A percentile compares a stretch with the other conserved stretches of the same genome.
Conservation (phyloP, 371 early-diverging fungal genomes). For the Apophysomyces elegans region DNA sequence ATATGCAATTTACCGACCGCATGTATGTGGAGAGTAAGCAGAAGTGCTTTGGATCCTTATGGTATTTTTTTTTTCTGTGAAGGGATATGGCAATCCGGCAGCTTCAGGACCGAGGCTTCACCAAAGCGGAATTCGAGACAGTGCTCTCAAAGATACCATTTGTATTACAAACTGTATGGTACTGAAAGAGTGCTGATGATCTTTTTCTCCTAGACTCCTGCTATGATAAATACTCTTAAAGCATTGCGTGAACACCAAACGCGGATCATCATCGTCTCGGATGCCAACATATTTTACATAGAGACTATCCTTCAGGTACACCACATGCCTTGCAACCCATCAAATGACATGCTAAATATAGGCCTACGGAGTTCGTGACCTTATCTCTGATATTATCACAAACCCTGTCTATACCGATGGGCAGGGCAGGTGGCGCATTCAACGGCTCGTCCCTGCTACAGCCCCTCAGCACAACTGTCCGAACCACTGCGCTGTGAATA, state of each 20-base stretch:
- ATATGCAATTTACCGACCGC: conserved; percentile 74
- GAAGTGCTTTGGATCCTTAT: not conserved
- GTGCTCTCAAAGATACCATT: conserved; percentile 60
- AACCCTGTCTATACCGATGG: conserved; percentile 69
- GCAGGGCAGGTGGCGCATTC: conserved; percentile 56
- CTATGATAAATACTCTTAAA: conserved; percentile 56
- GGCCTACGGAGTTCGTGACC: conserved; percentile 59
- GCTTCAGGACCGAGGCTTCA: conserved; percentile 58
- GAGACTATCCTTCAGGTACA: conserved; percentile 67
- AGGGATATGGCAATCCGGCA: conserved; percentile 58
- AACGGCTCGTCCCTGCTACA: conserved; percentile 48
- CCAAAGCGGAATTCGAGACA: conserved; percentile 51
- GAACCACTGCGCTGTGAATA: conserved; percentile 68
- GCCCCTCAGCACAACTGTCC: conserved; percentile 64
- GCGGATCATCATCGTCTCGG: conserved; percentile 69
- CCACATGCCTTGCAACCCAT: not conserved
- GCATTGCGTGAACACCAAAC: conserved; percentile 51
- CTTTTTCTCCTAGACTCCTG: conserved; percentile 40
- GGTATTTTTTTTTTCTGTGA: not conserved
- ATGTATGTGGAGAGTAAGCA: conserved; percentile 47
- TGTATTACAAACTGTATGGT: conserved; percentile 44
- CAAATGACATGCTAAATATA: conserved; percentile 16
- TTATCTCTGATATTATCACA: conserved; percentile 68
- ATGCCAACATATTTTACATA: conserved; percentile 79
- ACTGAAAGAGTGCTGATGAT: conserved; percentile 5